Evolutionary conservation across 1,139 yeast species (phyloP).

Genomic region (Taphrina communis): DNA sequence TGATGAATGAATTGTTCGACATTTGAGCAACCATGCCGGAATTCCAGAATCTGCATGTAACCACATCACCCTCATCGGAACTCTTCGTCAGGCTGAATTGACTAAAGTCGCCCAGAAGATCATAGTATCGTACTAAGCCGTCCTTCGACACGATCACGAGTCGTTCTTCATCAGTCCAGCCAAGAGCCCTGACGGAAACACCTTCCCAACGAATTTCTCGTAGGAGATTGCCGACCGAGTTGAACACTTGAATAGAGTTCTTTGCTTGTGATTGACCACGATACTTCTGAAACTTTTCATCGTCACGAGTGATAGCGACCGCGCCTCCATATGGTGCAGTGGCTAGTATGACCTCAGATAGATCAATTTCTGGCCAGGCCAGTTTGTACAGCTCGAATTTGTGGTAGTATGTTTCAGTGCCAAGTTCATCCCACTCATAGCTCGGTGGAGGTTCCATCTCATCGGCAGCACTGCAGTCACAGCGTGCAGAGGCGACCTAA

Average conservation of each 20-base stretch:
- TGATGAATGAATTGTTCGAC: slow-evolving; percentile 51
- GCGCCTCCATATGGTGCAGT: slow-evolving; percentile 40
- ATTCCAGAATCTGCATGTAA: slow-evolving; percentile 54
- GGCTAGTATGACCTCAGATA: slow-evolving; percentile 26
- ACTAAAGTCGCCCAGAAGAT: slow-evolving; percentile 69
- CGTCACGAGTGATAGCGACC: slow-evolving; percentile 47
- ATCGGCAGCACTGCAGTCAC: neutral
- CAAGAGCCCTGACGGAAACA: slow-evolving; percentile 64
- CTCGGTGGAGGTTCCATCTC: slow-evolving; percentile 30
- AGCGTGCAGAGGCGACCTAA: no score
- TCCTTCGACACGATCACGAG: slow-evolving; percentile 66
- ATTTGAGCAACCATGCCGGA: slow-evolving; percentile 55
- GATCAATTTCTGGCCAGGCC: slow-evolving; percentile 25
- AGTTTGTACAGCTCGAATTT: slow-evolving; percentile 32
- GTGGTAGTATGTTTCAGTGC: slow-evolving; percentile 32
- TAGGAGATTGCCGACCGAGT: slow-evolving; percentile 40
- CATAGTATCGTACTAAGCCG: slow-evolving; percentile 72
- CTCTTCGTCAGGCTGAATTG: slow-evolving; percentile 56
- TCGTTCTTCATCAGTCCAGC: slow-evolving; percentile 63
- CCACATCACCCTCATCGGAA: slow-evolving; percentile 53
- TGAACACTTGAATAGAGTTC: slow-evolving; percentile 45
- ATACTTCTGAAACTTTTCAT: slow-evolving; percentile 47
- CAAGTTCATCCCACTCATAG: slow-evolving; percentile 36
- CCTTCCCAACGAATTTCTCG: slow-evolving; percentile 54
- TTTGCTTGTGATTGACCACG: slow-evolving; percentile 47